Evolutionary conservation across 108 stramenopile species (phyloP).

Genomic region (Skeletonema potamos): DNA sequence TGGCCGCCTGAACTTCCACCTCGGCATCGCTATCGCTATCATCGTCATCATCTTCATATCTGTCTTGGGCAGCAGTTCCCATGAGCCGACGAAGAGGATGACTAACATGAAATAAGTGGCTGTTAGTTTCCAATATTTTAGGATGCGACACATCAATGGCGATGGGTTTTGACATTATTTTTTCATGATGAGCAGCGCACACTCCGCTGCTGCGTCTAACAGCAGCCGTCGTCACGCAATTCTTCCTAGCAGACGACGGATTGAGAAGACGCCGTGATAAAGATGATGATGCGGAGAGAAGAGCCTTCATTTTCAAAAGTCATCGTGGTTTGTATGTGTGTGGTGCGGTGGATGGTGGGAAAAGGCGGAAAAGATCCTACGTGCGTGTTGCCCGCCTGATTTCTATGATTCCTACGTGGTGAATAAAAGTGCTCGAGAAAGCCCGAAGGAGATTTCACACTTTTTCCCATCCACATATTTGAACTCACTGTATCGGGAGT

Average conservation of each 20-base stretch:
- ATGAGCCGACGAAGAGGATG: not conserved
- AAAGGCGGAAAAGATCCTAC: too few relatives aligned
- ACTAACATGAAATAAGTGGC: too few relatives aligned
- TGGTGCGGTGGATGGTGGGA: too few relatives aligned
- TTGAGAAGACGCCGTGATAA: not conserved
- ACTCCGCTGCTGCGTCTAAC: not conserved
- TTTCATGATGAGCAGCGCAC: not conserved
- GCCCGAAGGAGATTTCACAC: too few relatives aligned
- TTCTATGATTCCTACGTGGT: too few relatives aligned
- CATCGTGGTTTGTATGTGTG: too few relatives aligned
- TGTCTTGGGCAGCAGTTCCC: not conserved
- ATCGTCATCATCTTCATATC: not conserved
- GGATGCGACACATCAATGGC: not conserved
- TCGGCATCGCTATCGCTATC: not conserved
- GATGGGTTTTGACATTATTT: not conserved
- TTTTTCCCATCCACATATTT: too few relatives aligned
- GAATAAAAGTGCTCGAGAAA: too few relatives aligned
- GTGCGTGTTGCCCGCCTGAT: too few relatives aligned
- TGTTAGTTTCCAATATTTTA: not conserved
- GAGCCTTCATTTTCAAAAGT: not conserved
- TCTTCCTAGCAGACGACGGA: not conserved
- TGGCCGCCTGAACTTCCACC: constrained; percentile 12
- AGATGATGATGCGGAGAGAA: not conserved
- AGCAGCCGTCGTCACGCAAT: not conserved
- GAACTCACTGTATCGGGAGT: too few relatives aligned